Evolutionary conservation across 1,284 basidiomycete genomes (phyloP).

Genomic region (Butyriboletus regius): DNA sequence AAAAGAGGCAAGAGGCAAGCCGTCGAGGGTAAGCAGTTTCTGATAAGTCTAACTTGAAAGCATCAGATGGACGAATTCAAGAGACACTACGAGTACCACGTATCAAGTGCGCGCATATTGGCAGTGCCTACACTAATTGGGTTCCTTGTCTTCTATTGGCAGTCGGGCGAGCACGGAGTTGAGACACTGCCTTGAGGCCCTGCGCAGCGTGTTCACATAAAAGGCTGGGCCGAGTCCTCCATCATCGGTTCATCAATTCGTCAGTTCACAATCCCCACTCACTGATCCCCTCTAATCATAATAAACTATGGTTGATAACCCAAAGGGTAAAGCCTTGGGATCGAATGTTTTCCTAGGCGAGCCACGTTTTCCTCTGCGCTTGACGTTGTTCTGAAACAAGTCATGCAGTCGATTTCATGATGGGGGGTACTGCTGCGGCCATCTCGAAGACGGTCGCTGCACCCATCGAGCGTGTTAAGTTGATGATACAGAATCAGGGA

Average conservation of each 20-base stretch:
- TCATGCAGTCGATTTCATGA: slow-evolving; percentile 41
- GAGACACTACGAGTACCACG: background rate
- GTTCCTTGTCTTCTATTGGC: background rate
- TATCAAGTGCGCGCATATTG: background rate
- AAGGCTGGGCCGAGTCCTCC: background rate
- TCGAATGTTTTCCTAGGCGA: slow-evolving; percentile 21
- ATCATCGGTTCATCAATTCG: background rate
- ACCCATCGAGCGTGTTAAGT: slow-evolving; percentile 67
- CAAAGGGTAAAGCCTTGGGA: slow-evolving; percentile 3
- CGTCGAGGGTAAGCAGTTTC: background rate
- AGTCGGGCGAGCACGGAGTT: slow-evolving; percentile 17
- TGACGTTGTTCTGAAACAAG: background rate
- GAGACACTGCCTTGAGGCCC: slow-evolving; percentile 2
- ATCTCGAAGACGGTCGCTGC: slow-evolving; percentile 67
- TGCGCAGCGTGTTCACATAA: slow-evolving; percentile 9
- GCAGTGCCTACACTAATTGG: background rate
- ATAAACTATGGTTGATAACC: slow-evolving; percentile 10
- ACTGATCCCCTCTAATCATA: background rate
- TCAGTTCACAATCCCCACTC: slow-evolving; percentile 23
- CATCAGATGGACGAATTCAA: background rate
- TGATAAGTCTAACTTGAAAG: background rate
- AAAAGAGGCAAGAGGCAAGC: no score
- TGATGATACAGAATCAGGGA: slow-evolving; percentile 64
- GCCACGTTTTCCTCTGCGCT: background rate
- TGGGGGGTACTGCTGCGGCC: slow-evolving; percentile 46